These are phyloP conservation scores for Gossypium arboreum DNA, from an alignment of 345 rosid species.

Conservation along the genomic window DNA sequence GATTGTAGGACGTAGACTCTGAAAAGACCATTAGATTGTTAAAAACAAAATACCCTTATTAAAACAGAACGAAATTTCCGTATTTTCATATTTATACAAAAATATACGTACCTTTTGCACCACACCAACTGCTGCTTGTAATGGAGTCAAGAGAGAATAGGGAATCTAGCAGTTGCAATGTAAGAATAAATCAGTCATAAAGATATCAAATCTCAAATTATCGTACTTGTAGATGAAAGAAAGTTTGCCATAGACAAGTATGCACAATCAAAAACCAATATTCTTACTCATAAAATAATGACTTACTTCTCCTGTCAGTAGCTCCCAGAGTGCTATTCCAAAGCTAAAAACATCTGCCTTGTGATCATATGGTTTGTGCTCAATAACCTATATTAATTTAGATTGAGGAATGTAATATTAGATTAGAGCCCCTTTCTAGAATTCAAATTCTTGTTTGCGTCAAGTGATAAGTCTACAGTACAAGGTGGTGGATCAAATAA, in stretches of 20 bases:
- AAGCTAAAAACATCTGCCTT: slow-evolving; percentile 93
- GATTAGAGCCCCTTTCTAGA: background rate
- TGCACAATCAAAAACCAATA: slow-evolving; percentile 9
- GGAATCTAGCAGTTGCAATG: slow-evolving; percentile 56
- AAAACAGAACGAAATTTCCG: background rate
- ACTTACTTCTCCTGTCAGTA: slow-evolving; percentile 86
- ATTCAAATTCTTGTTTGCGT: background rate
- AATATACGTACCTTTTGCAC: slow-evolving; percentile 67
- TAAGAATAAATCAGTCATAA: slow-evolving; percentile 3
- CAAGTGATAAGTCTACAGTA: background rate
- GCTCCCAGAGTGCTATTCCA: slow-evolving; percentile 89
- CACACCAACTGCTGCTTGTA: slow-evolving; percentile 95
- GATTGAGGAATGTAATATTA: background rate
- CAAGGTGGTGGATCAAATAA: background rate
- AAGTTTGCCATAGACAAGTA: slow-evolving; percentile 3
- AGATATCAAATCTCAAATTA: background rate
- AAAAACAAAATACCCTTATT: background rate
- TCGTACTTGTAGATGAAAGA: background rate
- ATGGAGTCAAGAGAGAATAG: slow-evolving; percentile 64
- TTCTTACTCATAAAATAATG: background rate
- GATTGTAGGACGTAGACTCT: slow-evolving; percentile 79
- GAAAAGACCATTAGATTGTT: background rate
- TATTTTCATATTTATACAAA: background rate
- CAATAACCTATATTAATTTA: slow-evolving; percentile 71
- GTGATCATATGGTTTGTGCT: slow-evolving; percentile 85